Evolutionary conservation across 495 filamentous ascomycete genomes (phyloP), one percentile per base, ranked within the genome.

Genomic region (Astrothelium macrocarpum): DNA sequence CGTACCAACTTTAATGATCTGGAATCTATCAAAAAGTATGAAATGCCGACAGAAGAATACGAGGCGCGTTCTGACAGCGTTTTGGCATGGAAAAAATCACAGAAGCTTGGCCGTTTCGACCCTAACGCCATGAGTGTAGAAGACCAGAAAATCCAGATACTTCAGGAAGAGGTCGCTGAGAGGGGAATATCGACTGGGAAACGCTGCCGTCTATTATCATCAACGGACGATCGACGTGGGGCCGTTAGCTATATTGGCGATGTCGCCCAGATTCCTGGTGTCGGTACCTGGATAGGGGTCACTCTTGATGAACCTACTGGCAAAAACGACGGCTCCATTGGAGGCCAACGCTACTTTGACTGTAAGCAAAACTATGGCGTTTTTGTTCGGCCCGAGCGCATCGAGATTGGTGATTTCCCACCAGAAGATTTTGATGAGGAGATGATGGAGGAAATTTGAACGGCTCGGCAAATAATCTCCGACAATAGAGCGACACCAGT

Each of bases 21-120:
- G 28, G 90, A 88, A 29, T 82, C 84, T 1, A 89, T 96, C 14
- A 83, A 88, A 26, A 97, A 97, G 74, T 97, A 90, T 71, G 83
- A 84, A 64, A 85, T 98, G 75, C 90, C 91, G 23, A 76, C 80
- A 32, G 83, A 87, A 23, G 85, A 90, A 62, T 98, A 98, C 78
- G 89, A 89, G 70, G 82, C 84, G 62, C 90, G 90, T 62, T 77
- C 85, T 29, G 88, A 95, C 76, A 91, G 87, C 28, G 94, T 98
- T 18, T 81, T 96, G 45, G 89, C 91, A 11, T 97, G 90, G 90
- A 98, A 98, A 78, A 90, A 88, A 75, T 81, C 85, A 25, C 85
- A 96, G 68, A 90, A 95, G 69, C 82, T 98, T 26, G 94, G 94
- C 42, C 91, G 94, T 32, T 98, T 98, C 76, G 91, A 97, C 72